phyloP scores from a whole-genome alignment of 345 rosid genomes.

The Rhizophora mangle region DNA sequence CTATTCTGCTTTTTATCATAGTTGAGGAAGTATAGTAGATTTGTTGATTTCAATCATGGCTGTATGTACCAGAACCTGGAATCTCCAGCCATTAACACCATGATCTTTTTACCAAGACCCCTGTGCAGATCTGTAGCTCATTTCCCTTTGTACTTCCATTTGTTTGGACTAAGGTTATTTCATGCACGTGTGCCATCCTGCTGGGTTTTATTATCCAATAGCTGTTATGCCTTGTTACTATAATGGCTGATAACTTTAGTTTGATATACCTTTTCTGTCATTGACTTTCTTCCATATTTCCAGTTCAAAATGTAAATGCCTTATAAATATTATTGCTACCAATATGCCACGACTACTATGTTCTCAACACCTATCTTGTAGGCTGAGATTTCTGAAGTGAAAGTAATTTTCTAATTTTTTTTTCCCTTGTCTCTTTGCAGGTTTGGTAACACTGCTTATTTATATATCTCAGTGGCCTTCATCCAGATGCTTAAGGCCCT shows the following conservation, averaged over 20 bases:
- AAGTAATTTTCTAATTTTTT: not conserved
- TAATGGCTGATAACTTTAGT: not conserved
- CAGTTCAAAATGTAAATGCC: not conserved
- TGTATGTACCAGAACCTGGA: not conserved
- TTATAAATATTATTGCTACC: too few species aligned
- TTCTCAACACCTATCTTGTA: not conserved
- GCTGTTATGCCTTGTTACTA: not conserved
- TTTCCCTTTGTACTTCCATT: not conserved
- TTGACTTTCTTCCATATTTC: not conserved
- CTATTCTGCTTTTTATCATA: not conserved
- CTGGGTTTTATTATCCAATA: not conserved
- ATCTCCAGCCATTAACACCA: not conserved
- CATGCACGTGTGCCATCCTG: too few species aligned
- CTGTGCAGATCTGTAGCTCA: not conserved
- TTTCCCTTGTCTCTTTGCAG: slow-evolving; percentile 37
- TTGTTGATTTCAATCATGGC: not conserved
- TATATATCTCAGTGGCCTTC: slow-evolving; percentile 92
- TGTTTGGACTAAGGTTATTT: too few species aligned
- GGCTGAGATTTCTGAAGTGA: not conserved
- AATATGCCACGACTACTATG: too few species aligned
- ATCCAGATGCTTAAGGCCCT: slow-evolving; percentile 99
- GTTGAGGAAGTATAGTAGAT: not conserved
- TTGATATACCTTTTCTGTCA: not conserved
- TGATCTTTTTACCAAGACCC: not conserved
- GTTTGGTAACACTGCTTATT: slow-evolving; percentile 95